Conservation (phyloP, 2,329 filamentous ascomycete genomes). For the Pseudogymnoascus sp. region DNA sequence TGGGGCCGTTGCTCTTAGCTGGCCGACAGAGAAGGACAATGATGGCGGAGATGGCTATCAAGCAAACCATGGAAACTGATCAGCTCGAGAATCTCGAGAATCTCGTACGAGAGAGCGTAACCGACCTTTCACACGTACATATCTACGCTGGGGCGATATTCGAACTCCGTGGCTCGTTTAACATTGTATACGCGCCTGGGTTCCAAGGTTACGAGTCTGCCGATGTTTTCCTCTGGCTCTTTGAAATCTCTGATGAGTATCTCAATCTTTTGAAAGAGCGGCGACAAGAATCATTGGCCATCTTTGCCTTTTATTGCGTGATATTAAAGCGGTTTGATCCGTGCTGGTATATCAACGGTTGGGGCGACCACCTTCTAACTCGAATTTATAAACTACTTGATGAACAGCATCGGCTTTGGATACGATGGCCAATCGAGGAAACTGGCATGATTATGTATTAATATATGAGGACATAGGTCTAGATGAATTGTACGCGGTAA, state of each 20-base stretch:
- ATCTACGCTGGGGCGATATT: slow-evolving; percentile 30
- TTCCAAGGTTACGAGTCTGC: slow-evolving; percentile 28
- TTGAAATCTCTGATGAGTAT: slow-evolving; percentile 31
- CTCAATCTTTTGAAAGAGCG: slow-evolving; percentile 30
- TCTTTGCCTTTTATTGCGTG: slow-evolving; percentile 32
- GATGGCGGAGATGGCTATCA: slow-evolving; percentile 12
- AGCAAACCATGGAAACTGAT: slow-evolving; percentile 12
- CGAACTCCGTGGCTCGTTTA: slow-evolving; percentile 30
- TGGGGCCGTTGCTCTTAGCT: slow-evolving; percentile 27
- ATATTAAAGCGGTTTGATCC: slow-evolving; percentile 29
- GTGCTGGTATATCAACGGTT: slow-evolving; percentile 34
- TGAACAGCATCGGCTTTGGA: slow-evolving; percentile 33
- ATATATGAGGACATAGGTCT: background rate
- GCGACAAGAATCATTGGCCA: slow-evolving; percentile 29
- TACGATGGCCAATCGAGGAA: slow-evolving; percentile 29
- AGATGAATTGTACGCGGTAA: background rate
- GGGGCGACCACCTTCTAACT: slow-evolving; percentile 30
- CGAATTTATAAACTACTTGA: slow-evolving; percentile 31
- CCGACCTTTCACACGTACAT: slow-evolving; percentile 18
- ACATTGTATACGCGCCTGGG: slow-evolving; percentile 18
- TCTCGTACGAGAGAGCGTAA: slow-evolving; percentile 18
- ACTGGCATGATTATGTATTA: slow-evolving; percentile 18
- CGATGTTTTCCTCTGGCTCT: slow-evolving; percentile 37
- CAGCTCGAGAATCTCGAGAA: slow-evolving; percentile 20
- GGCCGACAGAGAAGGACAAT: slow-evolving; percentile 19